phyloP scores from a whole-genome alignment of 768 basidiomycete genomes.

The Mrakia blollopis region DNA sequence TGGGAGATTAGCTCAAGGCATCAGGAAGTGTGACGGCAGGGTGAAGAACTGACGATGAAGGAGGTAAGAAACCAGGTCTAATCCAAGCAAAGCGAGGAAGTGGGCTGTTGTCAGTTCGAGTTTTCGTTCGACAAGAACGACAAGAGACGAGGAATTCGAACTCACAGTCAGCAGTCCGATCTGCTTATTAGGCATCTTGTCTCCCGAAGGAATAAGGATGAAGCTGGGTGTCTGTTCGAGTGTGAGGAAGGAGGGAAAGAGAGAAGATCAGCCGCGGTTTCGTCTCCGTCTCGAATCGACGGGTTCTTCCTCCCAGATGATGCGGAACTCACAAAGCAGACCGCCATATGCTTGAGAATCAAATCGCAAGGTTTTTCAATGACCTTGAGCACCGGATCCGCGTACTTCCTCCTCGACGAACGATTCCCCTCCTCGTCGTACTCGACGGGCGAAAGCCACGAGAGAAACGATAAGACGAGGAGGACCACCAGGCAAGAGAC shows the following conservation, averaged over 20 bases:
- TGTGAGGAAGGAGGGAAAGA: neutral
- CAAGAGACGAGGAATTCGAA: neutral
- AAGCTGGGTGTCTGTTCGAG: constrained; percentile 16
- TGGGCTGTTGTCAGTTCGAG: neutral
- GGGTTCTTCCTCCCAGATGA: neutral
- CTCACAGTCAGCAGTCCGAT: constrained; percentile 14
- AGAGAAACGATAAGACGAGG: constrained; percentile 2
- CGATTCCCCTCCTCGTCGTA: neutral
- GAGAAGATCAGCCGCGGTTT: neutral
- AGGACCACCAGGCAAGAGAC: constrained; percentile 5
- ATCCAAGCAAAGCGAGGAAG: neutral
- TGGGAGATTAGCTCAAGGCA: neutral
- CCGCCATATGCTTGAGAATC: constrained; percentile 31
- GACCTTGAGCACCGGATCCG: constrained; percentile 9
- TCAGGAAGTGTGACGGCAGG: neutral
- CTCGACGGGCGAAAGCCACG: constrained; percentile 8
- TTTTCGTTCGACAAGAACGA: neutral
- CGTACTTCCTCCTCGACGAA: constrained; percentile 1
- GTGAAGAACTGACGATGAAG: constrained; percentile 12
- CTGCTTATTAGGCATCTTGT: neutral
- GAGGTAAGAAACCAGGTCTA: constrained; percentile 22
- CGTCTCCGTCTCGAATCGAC: neutral
- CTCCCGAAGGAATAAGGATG: constrained; percentile 23
- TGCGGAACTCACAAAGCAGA: constrained; percentile 13
- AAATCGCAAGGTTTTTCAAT: constrained; percentile 27